Conservation (phyloP, 2,329 filamentous ascomycete species). For the Fusarium virguliforme region DNA sequence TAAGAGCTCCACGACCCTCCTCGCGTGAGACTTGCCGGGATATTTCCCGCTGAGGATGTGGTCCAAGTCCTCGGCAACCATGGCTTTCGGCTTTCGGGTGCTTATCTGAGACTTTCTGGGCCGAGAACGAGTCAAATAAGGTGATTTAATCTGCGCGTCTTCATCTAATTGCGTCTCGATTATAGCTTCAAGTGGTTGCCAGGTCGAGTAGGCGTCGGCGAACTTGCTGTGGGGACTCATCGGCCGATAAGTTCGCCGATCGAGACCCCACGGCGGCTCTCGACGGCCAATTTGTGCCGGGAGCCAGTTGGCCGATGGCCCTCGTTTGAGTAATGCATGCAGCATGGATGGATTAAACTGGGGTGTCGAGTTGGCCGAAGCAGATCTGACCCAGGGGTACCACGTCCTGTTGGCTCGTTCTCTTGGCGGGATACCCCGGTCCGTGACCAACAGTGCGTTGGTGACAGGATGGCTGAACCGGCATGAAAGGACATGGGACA, state of each 20-base stretch:
- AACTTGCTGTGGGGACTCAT: neutral
- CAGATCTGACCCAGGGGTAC: neutral
- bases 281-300: neutral
- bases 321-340: conserved; percentile 2
- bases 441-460: neutral
- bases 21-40: conserved; percentile 72
- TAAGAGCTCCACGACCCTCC: conserved; percentile 85
- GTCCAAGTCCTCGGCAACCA: conserved; percentile 62
- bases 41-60: conserved; percentile 73
- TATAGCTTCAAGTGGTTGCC: neutral
- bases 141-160: neutral
- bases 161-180: neutral
- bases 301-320: conserved; percentile 9
- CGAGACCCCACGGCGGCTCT: conserved; percentile 5
- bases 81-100: conserved; percentile 23
- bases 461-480: neutral
- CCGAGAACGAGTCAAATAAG: neutral
- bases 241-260: neutral
- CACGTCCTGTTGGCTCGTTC: conserved; percentile 2
- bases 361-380: conserved; percentile 10
- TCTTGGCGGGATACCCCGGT: conserved; percentile 1
- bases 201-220: neutral
- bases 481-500: neutral
- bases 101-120: neutral
- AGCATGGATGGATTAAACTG: neutral